phyloP scores from a whole-genome alignment of 768 basidiomycete species.

The Amanita brunnescens region DNA sequence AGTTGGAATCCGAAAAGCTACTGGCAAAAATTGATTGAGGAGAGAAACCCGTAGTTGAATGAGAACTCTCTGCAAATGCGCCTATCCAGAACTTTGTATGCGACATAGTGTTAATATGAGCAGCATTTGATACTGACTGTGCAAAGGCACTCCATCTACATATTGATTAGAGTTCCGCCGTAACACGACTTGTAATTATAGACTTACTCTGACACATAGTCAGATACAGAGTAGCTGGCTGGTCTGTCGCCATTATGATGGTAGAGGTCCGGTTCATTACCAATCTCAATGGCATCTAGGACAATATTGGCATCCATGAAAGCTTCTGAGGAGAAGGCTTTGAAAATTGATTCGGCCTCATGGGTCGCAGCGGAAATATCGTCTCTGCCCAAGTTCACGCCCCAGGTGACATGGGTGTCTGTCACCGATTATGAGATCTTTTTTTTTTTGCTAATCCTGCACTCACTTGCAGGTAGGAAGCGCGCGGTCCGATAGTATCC shows the following conservation, averaged over 20 bases:
- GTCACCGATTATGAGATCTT: neutral
- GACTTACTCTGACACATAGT: conserved; percentile 44
- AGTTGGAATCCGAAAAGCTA: conserved; percentile 37
- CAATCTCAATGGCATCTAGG: conserved; percentile 52
- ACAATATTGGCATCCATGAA: conserved; percentile 32
- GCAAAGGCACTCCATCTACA: conserved; percentile 50
- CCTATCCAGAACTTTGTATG: conserved; percentile 38
- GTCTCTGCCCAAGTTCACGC: conserved; percentile 50
- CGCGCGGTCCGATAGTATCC: conserved; percentile 44
- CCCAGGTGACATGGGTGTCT: conserved; percentile 62
- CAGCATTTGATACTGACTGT: conserved; percentile 33
- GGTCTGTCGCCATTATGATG: conserved; percentile 33
- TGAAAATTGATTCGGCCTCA: conserved; percentile 37
- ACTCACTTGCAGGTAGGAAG: conserved; percentile 40
- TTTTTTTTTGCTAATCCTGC: neutral
- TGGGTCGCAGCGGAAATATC: conserved; percentile 43
- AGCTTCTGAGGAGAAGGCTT: conserved; percentile 35
- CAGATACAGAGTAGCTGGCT: conserved; percentile 27
- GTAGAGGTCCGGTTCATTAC: conserved; percentile 57
- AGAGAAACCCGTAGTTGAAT: conserved; percentile 42
- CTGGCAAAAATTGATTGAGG: conserved; percentile 49
- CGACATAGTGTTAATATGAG: conserved; percentile 27
- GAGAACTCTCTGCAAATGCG: conserved; percentile 43
- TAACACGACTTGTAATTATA: neutral
- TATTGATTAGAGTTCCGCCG: neutral